Evolutionary conservation across 164 flowering plant genomes (phyloP).

Genomic region (Stephania cephalantha): DNA sequence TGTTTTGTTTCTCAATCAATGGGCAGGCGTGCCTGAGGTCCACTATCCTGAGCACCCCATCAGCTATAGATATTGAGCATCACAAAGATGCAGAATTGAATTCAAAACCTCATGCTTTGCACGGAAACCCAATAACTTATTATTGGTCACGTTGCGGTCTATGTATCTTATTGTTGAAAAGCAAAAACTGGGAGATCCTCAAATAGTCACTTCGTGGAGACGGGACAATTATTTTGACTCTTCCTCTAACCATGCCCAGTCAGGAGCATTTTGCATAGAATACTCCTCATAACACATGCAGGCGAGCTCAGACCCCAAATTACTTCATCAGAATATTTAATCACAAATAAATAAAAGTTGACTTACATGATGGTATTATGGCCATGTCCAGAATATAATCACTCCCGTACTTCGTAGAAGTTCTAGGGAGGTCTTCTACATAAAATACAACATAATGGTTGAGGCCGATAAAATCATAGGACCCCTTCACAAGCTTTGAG

Average conservation of each 20-base stretch:
- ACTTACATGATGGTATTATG: slow-evolving; percentile 4
- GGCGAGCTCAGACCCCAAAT: not conserved
- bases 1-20: no score
- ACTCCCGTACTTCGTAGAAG: not conserved
- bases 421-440: slow-evolving; percentile 5
- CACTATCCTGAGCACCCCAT: not conserved
- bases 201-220: not conserved
- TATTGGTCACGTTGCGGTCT: not conserved
- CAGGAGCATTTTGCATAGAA: no score
- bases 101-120: not conserved
- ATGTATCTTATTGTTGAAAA: not conserved
- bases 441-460: slow-evolving; percentile 10
- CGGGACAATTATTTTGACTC: not conserved
- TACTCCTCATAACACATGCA: no score
- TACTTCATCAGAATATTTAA: not conserved
- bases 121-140: not conserved
- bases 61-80: not conserved
- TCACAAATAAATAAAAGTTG: not conserved
- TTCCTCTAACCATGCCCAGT: not conserved
- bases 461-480: slow-evolving; percentile 18
- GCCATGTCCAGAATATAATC: slow-evolving; percentile 11
- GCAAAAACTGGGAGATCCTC: not conserved
- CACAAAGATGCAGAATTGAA: not conserved
- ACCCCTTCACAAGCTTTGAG: slow-evolving; percentile 10
- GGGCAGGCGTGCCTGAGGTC: not conserved